Evolutionary conservation across 1,284 basidiomycete genomes (phyloP), one percentile per base, ranked within the genome.

Genomic region (Athelia psychrophila): DNA sequence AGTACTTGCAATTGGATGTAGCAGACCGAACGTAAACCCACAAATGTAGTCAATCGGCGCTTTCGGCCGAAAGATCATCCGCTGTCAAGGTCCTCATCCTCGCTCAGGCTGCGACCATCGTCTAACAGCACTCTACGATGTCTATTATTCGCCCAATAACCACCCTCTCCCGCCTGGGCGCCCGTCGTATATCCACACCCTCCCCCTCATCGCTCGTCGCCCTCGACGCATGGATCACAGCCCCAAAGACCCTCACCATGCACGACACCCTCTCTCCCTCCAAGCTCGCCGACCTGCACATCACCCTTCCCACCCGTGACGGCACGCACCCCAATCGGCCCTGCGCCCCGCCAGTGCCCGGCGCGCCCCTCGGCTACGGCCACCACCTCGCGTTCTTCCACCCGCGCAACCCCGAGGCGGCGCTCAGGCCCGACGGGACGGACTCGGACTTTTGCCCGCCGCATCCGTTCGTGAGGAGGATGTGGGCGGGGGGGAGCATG

Each of bases 401-500:
- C 56, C 80, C 83, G 2, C 77, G 82, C 44, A 77, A 76, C 32
- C 78, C 84, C 5, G 81, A 90, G 58, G 58, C 64, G 8, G 64
- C 72, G 12, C 73, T 93, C 27, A 80, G 84, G 5, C 57, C 70
- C 22, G 91, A 93, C 62, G 88, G 88, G 12, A 91, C 90, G 16
- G 86, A 90, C 59, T 73, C 73, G 2, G 79, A 84, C 51, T 83
- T 87, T 52, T 81, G 82, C 59, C 85, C 91, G 2, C 91, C 91
- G 0, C 67, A 76, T 42, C 90, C 89, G 0, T 93, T 88, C 68
- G 78, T 79, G 18, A 76, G 87, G 42, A 75, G 91, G 18, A 93
- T 93, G 91, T 93, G 91, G 90, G 90, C 88, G 1, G 81, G 86
- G 19, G 91, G 91, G 0, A 77, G 71, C 54, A 84, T 93, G 63